Evolutionary conservation across 2,329 filamentous ascomycete genomes (phyloP).

Genomic region (Thielaviopsis musarum): DNA sequence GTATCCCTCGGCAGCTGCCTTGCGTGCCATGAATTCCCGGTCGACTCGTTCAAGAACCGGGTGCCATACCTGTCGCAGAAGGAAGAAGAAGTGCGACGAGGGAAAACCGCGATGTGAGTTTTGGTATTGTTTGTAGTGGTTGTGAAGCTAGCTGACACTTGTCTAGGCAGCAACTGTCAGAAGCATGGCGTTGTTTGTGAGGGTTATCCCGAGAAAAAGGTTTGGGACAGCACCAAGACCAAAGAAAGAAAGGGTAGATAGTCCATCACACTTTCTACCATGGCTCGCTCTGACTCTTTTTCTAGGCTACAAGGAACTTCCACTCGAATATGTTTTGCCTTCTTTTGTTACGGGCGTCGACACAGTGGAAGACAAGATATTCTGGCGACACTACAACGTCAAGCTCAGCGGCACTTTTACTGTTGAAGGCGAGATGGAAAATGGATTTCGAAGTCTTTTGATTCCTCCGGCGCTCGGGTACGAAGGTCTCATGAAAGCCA

Average conservation of each 20-base stretch:
- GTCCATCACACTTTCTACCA: not conserved
- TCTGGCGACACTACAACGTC: constrained; percentile 70
- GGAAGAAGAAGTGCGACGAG: constrained; percentile 60
- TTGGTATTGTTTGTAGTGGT: constrained; percentile 13
- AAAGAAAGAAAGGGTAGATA: constrained; percentile 41
- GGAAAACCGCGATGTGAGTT: constrained; percentile 47
- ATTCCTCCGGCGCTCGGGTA: constrained; percentile 68
- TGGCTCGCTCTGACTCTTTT: not conserved
- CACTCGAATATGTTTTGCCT: constrained; percentile 33
- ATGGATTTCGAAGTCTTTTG: constrained; percentile 73
- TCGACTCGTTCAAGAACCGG: constrained; percentile 50
- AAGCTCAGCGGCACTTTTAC: constrained; percentile 68
- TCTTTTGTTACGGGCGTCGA: constrained; percentile 68
- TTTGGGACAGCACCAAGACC: constrained; percentile 77
- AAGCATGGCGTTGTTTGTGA: constrained; percentile 89
- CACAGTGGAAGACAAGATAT: constrained; percentile 59
- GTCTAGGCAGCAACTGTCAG: constrained; percentile 64
- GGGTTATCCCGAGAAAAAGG: constrained; percentile 71
- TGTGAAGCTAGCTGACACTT: constrained; percentile 11
- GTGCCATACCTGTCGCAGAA: constrained; percentile 48
- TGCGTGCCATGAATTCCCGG: constrained; percentile 51
- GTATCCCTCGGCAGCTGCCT: constrained; percentile 46
- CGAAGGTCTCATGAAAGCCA: constrained; percentile 75
- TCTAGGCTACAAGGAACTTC: constrained; percentile 23
- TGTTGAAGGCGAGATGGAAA: constrained; percentile 62